Conservation (phyloP, 805 yeast species). For the Kodamaea nitidulidarum region DNA sequence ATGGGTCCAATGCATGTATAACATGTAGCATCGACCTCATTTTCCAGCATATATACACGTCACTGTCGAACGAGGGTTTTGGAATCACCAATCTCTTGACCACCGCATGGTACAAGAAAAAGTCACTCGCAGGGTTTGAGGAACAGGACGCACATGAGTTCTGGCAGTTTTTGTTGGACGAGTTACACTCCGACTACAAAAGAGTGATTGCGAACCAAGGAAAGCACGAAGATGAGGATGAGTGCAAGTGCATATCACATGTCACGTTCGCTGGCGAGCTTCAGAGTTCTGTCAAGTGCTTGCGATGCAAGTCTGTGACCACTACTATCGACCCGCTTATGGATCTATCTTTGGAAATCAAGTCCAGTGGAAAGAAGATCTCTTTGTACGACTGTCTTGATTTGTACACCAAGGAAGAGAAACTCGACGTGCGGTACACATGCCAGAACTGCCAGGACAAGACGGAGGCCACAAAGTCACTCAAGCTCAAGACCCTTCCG, state of each 20-base stretch:
- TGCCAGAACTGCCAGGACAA: constrained; percentile 63
- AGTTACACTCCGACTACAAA: constrained; percentile 57
- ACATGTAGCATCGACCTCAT: constrained; percentile 84
- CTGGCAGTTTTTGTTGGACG: constrained; percentile 86
- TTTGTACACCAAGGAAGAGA: constrained; percentile 75
- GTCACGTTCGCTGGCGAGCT: constrained; percentile 78
- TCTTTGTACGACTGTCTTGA: constrained; percentile 62
- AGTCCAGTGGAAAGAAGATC: constrained; percentile 19
- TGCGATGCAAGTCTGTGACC: constrained; percentile 60
- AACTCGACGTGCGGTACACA: constrained; percentile 65
- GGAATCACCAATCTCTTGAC: constrained; percentile 78
- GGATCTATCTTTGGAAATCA: constrained; percentile 80
- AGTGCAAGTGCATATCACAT: constrained; percentile 79
- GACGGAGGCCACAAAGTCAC: constrained; percentile 65
- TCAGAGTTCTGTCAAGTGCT: constrained; percentile 74
- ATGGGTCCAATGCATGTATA: constrained; percentile 51
- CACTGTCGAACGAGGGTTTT: constrained; percentile 57
- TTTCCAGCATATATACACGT: constrained; percentile 69
- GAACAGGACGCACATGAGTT: constrained; percentile 99
- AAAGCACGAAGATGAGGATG: constrained; percentile 9
- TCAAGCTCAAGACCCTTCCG: constrained; percentile 66
- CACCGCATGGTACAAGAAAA: constrained; percentile 86
- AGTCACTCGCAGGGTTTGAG: constrained; percentile 87
- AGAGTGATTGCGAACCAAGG: constrained; percentile 5
- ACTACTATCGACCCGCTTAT: constrained; percentile 81